A percentile compares a stretch with the other conserved stretches of the same genome.
These are phyloP conservation scores for Rubia peregrina DNA, from an alignment of 305 asterid species.

Conservation along the genomic window DNA sequence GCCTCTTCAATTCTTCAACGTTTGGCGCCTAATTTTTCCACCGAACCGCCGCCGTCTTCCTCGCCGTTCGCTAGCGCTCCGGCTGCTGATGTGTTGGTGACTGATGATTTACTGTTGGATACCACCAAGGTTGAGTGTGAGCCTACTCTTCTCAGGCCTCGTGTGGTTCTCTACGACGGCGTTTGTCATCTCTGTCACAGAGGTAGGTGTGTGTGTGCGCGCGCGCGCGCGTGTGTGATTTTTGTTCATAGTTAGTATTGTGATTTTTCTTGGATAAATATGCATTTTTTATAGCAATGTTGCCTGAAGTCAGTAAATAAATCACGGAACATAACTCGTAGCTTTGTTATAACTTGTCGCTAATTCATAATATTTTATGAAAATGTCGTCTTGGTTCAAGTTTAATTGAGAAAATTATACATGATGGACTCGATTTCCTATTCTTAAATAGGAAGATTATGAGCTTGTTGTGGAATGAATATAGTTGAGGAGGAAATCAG, in stretches of 20 bases:
- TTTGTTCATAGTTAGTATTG: not conserved
- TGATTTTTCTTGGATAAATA: not conserved
- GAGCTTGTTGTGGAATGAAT: constrained; percentile 1
- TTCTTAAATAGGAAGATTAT: not conserved
- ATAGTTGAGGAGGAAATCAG: not conserved
- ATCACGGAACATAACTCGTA: not conserved
- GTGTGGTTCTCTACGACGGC: constrained; percentile 89
- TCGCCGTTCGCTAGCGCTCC: constrained; percentile 22
- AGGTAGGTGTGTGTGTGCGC: constrained; percentile 29
- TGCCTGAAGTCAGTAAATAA: not conserved
- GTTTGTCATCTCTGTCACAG: constrained; percentile 86
- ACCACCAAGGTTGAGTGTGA: constrained; percentile 24
- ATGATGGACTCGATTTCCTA: not conserved
- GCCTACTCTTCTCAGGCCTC: constrained; percentile 53
- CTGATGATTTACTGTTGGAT: constrained; percentile 26
- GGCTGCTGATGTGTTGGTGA: constrained; percentile 17
- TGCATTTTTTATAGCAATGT: not conserved
- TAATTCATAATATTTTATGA: not conserved
- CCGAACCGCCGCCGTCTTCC: constrained; percentile 17
- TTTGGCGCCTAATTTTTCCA: not conserved
- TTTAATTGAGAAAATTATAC: not conserved
- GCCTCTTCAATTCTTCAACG: constrained; percentile 18
- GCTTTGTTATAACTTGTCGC: too few species aligned
- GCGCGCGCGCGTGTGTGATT: too few species aligned
- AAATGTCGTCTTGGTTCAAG: not conserved